Conservation (phyloP, 129 eudicot species). For the Deinandra increscens region DNA sequence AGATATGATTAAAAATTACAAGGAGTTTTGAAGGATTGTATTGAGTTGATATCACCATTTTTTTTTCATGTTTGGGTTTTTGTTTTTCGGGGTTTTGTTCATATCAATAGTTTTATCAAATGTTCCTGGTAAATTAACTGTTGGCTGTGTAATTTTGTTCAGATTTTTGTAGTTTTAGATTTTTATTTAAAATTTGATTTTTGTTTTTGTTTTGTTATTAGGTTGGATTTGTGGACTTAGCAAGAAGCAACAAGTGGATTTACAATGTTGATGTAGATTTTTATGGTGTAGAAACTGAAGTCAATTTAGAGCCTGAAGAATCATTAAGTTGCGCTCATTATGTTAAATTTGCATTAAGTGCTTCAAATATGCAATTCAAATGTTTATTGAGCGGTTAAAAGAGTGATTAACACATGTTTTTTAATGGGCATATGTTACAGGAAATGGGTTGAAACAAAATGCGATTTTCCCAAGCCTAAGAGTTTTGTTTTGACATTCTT, state of each 20-base stretch:
- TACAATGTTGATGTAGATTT: neutral
- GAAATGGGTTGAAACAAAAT: too few species aligned
- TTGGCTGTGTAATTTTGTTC: neutral
- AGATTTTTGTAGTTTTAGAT: too few species aligned
- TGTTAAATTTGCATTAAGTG: neutral
- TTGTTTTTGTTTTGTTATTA: neutral
- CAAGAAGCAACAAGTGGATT: neutral
- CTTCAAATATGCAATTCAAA: neutral
- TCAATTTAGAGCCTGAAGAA: neutral
- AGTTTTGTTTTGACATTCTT: too few species aligned
- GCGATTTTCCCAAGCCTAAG: too few species aligned
- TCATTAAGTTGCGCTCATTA: neutral
- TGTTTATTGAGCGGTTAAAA: neutral
- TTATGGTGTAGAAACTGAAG: slow-evolving; percentile 6
- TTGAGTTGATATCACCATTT: too few species aligned
- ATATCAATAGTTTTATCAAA: neutral
- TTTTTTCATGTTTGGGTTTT: too few species aligned
- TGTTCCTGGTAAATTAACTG: neutral
- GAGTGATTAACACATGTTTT: neutral
- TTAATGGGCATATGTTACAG: neutral
- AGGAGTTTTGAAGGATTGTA: neutral
- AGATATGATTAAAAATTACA: neutral
- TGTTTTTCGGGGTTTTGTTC: neutral
- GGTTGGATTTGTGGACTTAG: neutral
- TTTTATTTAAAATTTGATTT: neutral